Conservation (phyloP, 2,329 filamentous ascomycete species). For the Colletotrichum theobromicola region DNA sequence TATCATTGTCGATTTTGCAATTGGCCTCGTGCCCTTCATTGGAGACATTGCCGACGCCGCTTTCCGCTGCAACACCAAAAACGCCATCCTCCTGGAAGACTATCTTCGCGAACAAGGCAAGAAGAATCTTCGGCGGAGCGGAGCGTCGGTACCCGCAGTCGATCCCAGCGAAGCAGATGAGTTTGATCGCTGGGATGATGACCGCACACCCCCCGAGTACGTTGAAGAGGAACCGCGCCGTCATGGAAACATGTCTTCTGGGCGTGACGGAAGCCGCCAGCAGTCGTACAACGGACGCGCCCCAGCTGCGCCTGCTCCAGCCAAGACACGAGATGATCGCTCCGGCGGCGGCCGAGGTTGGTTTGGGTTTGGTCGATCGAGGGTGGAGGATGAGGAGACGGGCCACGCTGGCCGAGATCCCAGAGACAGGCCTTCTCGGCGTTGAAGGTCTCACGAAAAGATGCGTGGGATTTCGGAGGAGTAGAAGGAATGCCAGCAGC, state of each 20-base stretch:
- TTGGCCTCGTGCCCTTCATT: slow-evolving; percentile 76
- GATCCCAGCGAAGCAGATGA: slow-evolving; percentile 60
- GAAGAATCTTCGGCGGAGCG: slow-evolving; percentile 54
- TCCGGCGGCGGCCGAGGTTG: slow-evolving; percentile 4
- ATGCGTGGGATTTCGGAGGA: background rate
- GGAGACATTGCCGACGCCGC: slow-evolving; percentile 78
- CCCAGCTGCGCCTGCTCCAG: slow-evolving; percentile 8
- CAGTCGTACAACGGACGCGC: background rate
- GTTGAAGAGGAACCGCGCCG: slow-evolving; percentile 12
- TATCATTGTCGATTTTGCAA: slow-evolving; percentile 73
- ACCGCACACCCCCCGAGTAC: slow-evolving; percentile 15
- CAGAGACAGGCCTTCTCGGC: background rate
- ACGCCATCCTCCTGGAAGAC: slow-evolving; percentile 72
- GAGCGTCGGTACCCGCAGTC: slow-evolving; percentile 48
- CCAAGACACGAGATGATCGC: slow-evolving; percentile 1
- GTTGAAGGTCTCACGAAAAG: background rate
- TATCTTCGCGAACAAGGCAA: slow-evolving; percentile 73
- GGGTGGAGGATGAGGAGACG: slow-evolving; percentile 16
- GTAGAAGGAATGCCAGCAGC: background rate
- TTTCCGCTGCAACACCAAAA: slow-evolving; percentile 79
- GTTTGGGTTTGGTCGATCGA: slow-evolving; percentile 18
- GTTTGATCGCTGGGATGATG: slow-evolving; percentile 44
- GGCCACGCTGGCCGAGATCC: background rate
- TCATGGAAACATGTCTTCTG: slow-evolving; percentile 18
- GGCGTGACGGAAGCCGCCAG: background rate